Evolutionary conservation across 495 filamentous ascomycete genomes (phyloP), one percentile per base, ranked within the genome.

Genomic region (Evansstolkia leycettana): DNA sequence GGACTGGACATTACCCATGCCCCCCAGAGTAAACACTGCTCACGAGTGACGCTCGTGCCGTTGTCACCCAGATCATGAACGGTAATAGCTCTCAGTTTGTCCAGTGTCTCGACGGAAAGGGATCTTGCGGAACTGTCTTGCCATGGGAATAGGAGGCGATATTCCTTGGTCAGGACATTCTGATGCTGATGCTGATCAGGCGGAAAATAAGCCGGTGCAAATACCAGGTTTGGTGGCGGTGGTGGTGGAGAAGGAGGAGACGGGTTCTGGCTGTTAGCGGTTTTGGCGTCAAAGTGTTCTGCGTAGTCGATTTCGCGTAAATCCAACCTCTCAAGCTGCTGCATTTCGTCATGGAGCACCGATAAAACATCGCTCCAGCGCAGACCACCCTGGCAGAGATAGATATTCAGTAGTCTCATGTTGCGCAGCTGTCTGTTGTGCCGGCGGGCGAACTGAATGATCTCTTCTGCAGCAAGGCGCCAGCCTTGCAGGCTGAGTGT

Each of bases 401-500:
- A 63, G 12, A 83, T 62, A 26, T 72, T 66, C 30, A 62, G 59
- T 4, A 83, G 49, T 5, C 76, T 60, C 5, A 84, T 46, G 7
- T 74, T 74, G 31, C 64, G 64, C 2, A 84, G 58, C 12, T 60
- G 66, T 7, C 58, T 57, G 13, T 65, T 52, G 41, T 83, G 76
- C 7, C 76, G 68, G 20, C 67, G 58, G 6, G 69, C 56, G 0
- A 84, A 49, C 2, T 51, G 43, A 32, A 77, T 70, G 11, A 83
- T 70, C 46, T 83, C 80, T 0, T 69, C 55, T 0, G 70, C 67
- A 18, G 65, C 39, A 3, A 84, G 52, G 16, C 64, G 60, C 80
- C 80, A 83, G 17, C 67, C 64, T 45, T 79, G 71, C 23, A 84
- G 67, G 13, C 78, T 76, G 31, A 84, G 67, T 1, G 74, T 73